Conservation (phyloP, 768 basidiomycete species). For the Aureoboletus auriporus region DNA sequence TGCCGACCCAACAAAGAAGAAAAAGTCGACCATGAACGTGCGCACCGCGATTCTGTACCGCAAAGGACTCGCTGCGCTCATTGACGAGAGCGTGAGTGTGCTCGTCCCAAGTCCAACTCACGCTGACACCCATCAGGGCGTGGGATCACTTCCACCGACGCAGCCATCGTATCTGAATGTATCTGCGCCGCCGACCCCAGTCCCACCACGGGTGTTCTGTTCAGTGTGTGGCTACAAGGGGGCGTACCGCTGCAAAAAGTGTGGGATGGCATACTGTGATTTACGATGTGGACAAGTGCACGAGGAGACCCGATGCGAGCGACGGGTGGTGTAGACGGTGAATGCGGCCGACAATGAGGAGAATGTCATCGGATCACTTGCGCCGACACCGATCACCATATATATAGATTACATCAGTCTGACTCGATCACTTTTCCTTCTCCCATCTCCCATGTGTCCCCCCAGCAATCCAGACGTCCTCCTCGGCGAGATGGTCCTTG, state of each 20-base stretch:
- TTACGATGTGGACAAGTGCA: conserved; percentile 70
- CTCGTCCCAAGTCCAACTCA: not conserved
- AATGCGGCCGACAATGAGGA: too few relatives aligned
- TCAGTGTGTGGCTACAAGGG: conserved; percentile 89
- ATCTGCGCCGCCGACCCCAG: conserved; percentile 49
- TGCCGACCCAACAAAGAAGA: conserved; percentile 43
- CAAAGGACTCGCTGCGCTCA: conserved; percentile 67
- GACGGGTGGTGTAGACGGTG: conserved; percentile 62
- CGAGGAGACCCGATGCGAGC: conserved; percentile 77
- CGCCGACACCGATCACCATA: not conserved
- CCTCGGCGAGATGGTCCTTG: conserved; percentile 61
- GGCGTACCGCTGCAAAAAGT: conserved; percentile 71
- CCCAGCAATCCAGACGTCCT: conserved; percentile 47
- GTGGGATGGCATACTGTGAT: conserved; percentile 75
- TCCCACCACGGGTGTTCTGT: conserved; percentile 71
- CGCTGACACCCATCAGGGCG: conserved; percentile 41
- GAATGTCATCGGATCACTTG: not conserved
- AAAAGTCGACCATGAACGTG: conserved; percentile 79
- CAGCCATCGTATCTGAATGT: conserved; percentile 73
- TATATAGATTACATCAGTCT: not conserved
- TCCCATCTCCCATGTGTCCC: conserved; percentile 42
- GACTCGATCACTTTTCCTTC: too few relatives aligned
- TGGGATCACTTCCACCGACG: conserved; percentile 47
- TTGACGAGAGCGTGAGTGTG: conserved; percentile 74
- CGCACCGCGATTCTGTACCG: conserved; percentile 78